Evolutionary conservation across 768 basidiomycete genomes (phyloP), one percentile per base, ranked within the genome.

Genomic region (Russula virescens): DNA sequence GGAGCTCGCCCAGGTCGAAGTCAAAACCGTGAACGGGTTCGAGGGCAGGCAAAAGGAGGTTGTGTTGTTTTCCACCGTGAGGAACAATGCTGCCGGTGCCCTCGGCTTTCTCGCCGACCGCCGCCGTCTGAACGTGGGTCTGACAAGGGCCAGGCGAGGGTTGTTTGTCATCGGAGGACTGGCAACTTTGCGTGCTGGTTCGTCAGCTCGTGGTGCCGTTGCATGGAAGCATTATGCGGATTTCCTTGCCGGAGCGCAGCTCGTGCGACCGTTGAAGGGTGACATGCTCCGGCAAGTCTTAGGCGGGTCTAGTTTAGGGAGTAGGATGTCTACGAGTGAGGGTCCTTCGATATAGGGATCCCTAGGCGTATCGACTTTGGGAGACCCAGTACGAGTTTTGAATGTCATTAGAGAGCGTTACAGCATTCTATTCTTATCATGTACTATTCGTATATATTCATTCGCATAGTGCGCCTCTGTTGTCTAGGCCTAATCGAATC

Each of bases 21-120:
- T 96, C 69, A 91, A 90, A 76, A 96, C 94, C 0, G 94, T 97
- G 16, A 94, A 97, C 68, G 94, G 94, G 21, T 97, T 95, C 72
- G 92, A 97, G 73, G 94, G 94, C 14, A 81, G 92, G 49, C 92
- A 97, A 76, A 96, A 96, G 75, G 88, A 92, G 34, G 84, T 96
- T 46, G 90, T 97, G 65, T 80, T 97, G 47, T 94, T 97, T 73
- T 92, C 90, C 46, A 94, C 93, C 3, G 93, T 94, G 53, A 81
- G 94, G 56, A 90, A 89, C 72, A 97, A 97, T 69, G 68, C 77
- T 2, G 75, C 74, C 1, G 91, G 92, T 11, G 78, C 83, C 60
- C 91, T 97, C 69, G 94, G 94, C 0, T 97, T 97, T 75, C 78
- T 97, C 25, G 91, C 88, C 23, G 94, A 97, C 75, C 79, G 86